These are phyloP conservation scores for Phaeoacremonium minimum DNA, from an alignment of 2,329 filamentous ascomycete genomes.

Conservation along the genomic window DNA sequence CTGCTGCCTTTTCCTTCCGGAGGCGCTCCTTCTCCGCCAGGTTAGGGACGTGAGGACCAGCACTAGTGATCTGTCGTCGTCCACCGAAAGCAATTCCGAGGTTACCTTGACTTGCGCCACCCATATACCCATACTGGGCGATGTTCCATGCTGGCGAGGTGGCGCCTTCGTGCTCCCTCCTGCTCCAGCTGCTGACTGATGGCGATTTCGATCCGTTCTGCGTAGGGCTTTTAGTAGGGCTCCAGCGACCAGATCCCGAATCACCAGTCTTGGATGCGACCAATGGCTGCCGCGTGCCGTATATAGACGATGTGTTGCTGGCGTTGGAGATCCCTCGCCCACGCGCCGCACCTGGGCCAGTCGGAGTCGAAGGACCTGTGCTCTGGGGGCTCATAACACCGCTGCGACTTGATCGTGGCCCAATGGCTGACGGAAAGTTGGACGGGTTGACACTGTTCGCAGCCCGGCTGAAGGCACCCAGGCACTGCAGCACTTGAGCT, in stretches of 20 bases:
- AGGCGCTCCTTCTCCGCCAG: slow-evolving; percentile 78
- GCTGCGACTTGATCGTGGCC: slow-evolving; percentile 63
- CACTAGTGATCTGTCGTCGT: slow-evolving; percentile 85
- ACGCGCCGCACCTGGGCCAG: slow-evolving; percentile 30
- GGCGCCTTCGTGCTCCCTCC: slow-evolving; percentile 70
- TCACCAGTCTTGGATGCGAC: slow-evolving; percentile 48
- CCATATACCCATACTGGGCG: slow-evolving; percentile 97
- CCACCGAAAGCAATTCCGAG: slow-evolving; percentile 90
- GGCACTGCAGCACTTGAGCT: slow-evolving; percentile 88
- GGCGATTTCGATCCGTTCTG: slow-evolving; percentile 37
- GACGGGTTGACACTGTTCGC: slow-evolving; percentile 71
- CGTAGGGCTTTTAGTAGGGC: slow-evolving; percentile 59
- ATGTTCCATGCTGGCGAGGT: slow-evolving; percentile 97
- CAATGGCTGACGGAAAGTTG: slow-evolving; percentile 72
- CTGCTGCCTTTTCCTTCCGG: slow-evolving; percentile 51
- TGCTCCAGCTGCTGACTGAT: slow-evolving; percentile 86
- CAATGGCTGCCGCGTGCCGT: slow-evolving; percentile 35
- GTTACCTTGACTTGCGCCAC: slow-evolving; percentile 92
- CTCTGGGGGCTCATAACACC: slow-evolving; percentile 61
- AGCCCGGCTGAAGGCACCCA: slow-evolving; percentile 85
- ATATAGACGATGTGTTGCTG: slow-evolving; percentile 53
- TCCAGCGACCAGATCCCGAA: slow-evolving; percentile 51
- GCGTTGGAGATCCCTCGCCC: slow-evolving; percentile 48
- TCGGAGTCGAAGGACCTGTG: slow-evolving; percentile 53
- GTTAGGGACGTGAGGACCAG: slow-evolving; percentile 73